Conservation (phyloP, 495 filamentous ascomycete genomes). For the Schizothecium vesticola region DNA sequence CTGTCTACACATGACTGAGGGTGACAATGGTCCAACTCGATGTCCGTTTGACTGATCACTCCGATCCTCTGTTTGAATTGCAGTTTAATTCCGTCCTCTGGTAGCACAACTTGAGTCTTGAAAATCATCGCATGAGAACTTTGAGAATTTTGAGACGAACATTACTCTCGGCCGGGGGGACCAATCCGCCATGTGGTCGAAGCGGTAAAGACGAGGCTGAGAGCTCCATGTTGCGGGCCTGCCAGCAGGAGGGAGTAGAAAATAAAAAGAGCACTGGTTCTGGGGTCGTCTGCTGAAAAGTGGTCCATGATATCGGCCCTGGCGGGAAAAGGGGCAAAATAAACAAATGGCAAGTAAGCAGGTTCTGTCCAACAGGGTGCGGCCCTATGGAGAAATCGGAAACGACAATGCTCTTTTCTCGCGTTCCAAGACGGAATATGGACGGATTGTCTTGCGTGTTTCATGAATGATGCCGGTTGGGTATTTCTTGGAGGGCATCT, state of each 20-base stretch:
- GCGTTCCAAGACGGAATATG: not conserved
- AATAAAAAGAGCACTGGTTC: not conserved
- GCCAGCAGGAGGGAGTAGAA: not conserved
- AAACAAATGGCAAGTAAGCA: not conserved
- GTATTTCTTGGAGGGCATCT: not conserved
- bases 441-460: not conserved
- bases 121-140: not conserved
- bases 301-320: not conserved
- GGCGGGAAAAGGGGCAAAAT: not conserved
- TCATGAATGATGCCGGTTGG: too few relatives aligned
- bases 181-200: not conserved
- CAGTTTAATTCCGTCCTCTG: not conserved
- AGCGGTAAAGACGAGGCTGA: not conserved
- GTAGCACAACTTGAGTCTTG: not conserved
- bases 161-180: not conserved
- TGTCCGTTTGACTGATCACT: not conserved
- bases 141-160: not conserved
- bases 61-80: not conserved
- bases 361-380: not conserved
- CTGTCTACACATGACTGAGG: not conserved
- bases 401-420: not conserved
- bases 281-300: not conserved
- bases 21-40: not conserved
- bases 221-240: not conserved
- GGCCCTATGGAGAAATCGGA: not conserved